Base-by-base conservation (phyloP, 2,329 filamentous ascomycete species). In the Trichophyton simii region DNA sequence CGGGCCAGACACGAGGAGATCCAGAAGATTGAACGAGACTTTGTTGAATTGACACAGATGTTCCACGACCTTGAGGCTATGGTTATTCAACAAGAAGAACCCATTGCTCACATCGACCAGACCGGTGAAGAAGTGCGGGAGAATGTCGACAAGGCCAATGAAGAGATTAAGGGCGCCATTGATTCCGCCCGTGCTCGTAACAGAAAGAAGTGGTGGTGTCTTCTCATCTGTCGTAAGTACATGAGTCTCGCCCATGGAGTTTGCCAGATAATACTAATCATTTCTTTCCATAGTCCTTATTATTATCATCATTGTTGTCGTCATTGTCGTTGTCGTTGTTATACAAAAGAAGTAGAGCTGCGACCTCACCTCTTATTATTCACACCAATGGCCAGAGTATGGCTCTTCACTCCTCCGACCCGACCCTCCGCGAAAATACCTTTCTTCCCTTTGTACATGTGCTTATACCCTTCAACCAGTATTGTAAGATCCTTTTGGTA, bases 121-220 rank as follows among this genome's bases (percentile, higher is more conserved):
- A 90, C 92, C 77, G 89, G 85, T 42, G 88, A 95, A 75, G 88
- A 95, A 70, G 88, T 94, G 44, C 84, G 88, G 57, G 85, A 87
- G 62, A 89, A 97, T 73, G 83, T 96, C 57, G 84, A 87, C 69
- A 87, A 94, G 73, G 92, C 87, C 66, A 96, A 94, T 71, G 82
- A 84, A 65, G 85, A 96, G 74, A 88, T 97, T 63, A 85, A 82
- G 44, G 83, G 82, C n/a, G 91, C 91, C 11, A 88, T 96, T 65
- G 80, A 82, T 64, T 95, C 89, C 67, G 92, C 92, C 7, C 82
- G 87, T 72, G 83, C 84, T 68, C 89, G 87, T 58, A 83, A 89
- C 67, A 89, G 85, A 78, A 95, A 95, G 90, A 96, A 96, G 87
- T 96, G 91, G 91, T 91, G 88, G 73, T 96, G 91, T 80, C 77